These are phyloP conservation scores for Chlorella sp. DNA, from an alignment of 139 green algal species.

Conservation along the genomic window DNA sequence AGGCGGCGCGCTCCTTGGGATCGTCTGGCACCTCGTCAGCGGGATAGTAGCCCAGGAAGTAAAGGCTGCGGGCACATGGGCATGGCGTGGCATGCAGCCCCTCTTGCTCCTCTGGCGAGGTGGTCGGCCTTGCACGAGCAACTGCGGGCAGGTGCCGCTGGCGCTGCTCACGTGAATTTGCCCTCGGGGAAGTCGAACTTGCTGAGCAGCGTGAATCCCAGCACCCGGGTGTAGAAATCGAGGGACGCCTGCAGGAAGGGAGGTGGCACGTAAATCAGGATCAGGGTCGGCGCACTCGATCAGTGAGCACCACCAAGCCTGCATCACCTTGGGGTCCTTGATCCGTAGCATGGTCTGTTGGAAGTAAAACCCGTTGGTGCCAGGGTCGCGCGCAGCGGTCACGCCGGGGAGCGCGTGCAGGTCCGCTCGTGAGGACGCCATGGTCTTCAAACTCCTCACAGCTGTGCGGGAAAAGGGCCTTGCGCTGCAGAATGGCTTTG, in stretches of 20 bases:
- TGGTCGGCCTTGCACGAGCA: no score
- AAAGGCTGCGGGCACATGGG: no score
- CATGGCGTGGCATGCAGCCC: no score
- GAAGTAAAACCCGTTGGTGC: slow-evolving; percentile 63
- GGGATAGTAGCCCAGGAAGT: slow-evolving; percentile 70
- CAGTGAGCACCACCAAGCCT: neutral
- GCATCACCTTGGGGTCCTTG: slow-evolving; percentile 62
- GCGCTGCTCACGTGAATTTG: no score
- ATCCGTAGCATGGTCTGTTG: slow-evolving; percentile 88
- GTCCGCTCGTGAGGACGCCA: neutral
- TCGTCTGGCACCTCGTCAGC: slow-evolving; percentile 10
- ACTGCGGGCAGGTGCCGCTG: no score
- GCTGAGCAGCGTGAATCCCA: slow-evolving; percentile 68
- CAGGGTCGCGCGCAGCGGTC: slow-evolving; percentile 10
- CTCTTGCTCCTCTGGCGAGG: no score
- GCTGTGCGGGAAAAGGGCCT: no score
- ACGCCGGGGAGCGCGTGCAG: slow-evolving; percentile 14
- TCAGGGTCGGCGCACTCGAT: neutral
- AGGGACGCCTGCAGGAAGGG: slow-evolving; percentile 43
- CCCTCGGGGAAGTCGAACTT: slow-evolving; percentile 77
- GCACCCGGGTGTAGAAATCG: slow-evolving; percentile 82
- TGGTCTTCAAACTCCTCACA: neutral
- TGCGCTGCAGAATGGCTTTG: no score
- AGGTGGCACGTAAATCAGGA: neutral
- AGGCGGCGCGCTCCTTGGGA: slow-evolving; percentile 17